Evolutionary conservation across 768 basidiomycete species (phyloP).

Genomic region (Dacryopinax spathularia): DNA sequence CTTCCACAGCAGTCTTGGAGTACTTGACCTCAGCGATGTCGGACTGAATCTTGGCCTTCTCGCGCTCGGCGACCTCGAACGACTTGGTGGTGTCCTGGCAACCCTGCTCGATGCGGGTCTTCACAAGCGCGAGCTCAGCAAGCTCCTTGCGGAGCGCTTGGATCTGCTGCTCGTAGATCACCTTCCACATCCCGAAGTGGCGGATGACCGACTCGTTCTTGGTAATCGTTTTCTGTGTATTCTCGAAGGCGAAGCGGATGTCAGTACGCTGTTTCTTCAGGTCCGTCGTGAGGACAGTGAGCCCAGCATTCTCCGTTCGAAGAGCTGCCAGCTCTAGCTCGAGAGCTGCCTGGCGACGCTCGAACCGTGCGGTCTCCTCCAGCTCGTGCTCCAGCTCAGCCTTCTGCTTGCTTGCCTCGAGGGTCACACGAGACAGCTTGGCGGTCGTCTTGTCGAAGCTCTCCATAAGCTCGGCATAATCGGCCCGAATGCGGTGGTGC

Average conservation of each 20-base stretch:
- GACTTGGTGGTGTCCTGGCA: neutral
- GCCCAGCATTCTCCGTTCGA: too few species aligned
- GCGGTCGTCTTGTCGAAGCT: too few species aligned
- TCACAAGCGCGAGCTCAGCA: neutral
- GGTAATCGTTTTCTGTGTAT: neutral
- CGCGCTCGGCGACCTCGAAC: neutral
- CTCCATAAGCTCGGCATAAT: too few species aligned
- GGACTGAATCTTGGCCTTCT: neutral
- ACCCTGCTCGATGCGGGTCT: neutral
- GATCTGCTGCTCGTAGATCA: neutral
- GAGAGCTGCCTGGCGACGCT: too few species aligned
- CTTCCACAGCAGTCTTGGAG: neutral
- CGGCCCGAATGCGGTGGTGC: too few species aligned
- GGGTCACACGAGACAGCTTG: too few species aligned
- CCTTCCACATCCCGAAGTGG: neutral
- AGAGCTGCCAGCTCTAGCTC: too few species aligned
- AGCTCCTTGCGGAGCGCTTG: neutral
- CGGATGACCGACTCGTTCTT: neutral
- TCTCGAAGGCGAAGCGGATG: neutral
- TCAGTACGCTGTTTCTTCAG: neutral
- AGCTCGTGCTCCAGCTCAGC: too few species aligned
- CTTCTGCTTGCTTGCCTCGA: too few species aligned
- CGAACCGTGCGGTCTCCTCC: too few species aligned
- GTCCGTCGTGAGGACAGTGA: too few species aligned
- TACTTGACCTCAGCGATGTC: neutral